A percentile compares a stretch with the other conserved stretches of the same genome.
Conservation (phyloP, 345 rosid species). For the Lagerstroemia speciosa region DNA sequence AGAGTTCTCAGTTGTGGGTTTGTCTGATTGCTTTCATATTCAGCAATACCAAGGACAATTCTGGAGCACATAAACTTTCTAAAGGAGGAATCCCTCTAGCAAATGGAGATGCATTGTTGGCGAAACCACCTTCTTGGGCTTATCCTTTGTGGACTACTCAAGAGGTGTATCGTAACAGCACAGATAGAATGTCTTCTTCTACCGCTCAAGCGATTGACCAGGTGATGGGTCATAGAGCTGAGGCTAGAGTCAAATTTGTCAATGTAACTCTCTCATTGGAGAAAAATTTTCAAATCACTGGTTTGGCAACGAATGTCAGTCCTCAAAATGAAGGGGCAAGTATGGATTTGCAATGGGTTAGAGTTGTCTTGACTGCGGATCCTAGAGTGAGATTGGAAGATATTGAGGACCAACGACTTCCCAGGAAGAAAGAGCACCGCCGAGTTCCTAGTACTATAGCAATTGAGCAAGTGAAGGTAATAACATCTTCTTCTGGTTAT, state of each 20-base stretch:
- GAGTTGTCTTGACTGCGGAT: slow-evolving; percentile 82
- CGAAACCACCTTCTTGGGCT: slow-evolving; percentile 99
- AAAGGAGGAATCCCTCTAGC: slow-evolving; percentile 98
- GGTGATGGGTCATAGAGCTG: slow-evolving; percentile 86
- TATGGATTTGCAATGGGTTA: slow-evolving; percentile 80
- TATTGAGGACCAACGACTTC: slow-evolving; percentile 51
- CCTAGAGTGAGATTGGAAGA: slow-evolving; percentile 64
- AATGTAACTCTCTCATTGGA: slow-evolving; percentile 59
- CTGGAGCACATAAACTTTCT: slow-evolving; percentile 77
- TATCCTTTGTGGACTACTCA: slow-evolving; percentile 97
- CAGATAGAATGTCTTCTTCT: slow-evolving; percentile 89
- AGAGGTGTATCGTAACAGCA: slow-evolving; percentile 92
- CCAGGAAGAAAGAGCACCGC: slow-evolving; percentile 86
- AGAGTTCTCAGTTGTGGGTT: slow-evolving; percentile 13
- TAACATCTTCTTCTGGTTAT: not conserved
- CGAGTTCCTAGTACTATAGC: slow-evolving; percentile 99
- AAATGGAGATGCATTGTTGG: slow-evolving; percentile 91
- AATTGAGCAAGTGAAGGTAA: slow-evolving; percentile 96
- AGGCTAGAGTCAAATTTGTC: slow-evolving; percentile 65
- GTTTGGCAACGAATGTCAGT: slow-evolving; percentile 13
- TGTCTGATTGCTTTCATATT: slow-evolving; percentile 8
- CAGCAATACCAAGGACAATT: slow-evolving; percentile 61
- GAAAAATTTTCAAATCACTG: slow-evolving; percentile 25
- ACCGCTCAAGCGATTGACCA: slow-evolving; percentile 98
- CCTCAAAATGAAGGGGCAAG: slow-evolving; percentile 19